Base-by-base conservation (phyloP, 495 filamentous ascomycete species). In the Trichoderma reesei region DNA sequence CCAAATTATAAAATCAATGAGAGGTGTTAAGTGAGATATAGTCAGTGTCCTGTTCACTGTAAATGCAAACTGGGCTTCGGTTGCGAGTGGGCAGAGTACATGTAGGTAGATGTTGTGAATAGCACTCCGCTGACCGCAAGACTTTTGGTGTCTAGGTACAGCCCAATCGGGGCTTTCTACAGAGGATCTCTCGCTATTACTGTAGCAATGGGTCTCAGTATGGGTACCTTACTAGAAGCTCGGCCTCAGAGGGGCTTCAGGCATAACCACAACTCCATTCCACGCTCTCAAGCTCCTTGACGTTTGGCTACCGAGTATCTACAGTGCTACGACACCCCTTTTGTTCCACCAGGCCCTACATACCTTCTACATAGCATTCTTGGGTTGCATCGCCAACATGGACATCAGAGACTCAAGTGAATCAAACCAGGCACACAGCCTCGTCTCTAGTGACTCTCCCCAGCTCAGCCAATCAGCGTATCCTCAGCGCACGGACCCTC, bases 101-200 rank as follows among this genome's bases (percentile, higher is more conserved):
- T 26, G 26, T 26, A 26, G 26, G 26, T 26, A 26, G 26, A 26
- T 26, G 51, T 14, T 56, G 51, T 56, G 51, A 56, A 56, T 56
- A 56, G 20, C 51, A 56, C 51, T 26, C 51, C 51, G 51, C 51
- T 56, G 51, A 34, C 26, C 18, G 20, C 9, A 56, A 26, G 20
- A 56, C 26, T 56, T 11, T 26, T 26, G n/a, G 46, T 34, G 26
- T n/a, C 26, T 34, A 36, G n/a, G 26, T 5, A 20, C 9, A 18
- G 51, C 51, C 51, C 26, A 56, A 56, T 34, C 51, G 34, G 31
- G 51, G 51, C 51, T 56, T 56, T 7, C n/a, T 44, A n/a, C 41
- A 16, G 9, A 5, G 13, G n/a, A 44, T 5, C n/a, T 16, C 10
- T 16, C 6, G 41, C 41, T 44, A 44, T 44, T 14, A n/a, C 5